Base-by-base conservation (phyloP, 495 filamentous ascomycete species). In the Aspergillus ostianus region DNA sequence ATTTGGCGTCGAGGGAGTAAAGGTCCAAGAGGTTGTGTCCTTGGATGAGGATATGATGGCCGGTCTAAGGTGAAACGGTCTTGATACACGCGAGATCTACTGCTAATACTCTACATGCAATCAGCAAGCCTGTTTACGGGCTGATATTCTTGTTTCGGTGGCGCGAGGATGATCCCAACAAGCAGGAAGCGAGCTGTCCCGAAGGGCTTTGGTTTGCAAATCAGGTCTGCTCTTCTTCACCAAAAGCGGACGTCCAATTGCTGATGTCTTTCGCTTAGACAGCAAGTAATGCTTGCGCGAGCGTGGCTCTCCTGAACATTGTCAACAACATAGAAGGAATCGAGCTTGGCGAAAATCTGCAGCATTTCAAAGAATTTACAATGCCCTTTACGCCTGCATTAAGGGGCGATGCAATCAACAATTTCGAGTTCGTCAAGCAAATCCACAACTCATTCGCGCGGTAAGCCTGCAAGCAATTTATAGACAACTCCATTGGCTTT, bases 151-250 rank as follows among this genome's bases (percentile, higher is more conserved):
- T 96, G 6, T 93, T 89, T 65, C 83, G 87, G 59, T 91, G 86
- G 73, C 75, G 83, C 47, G 78, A 84, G 58, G 82, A 88, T 60
- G 82, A 87, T 60, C 67, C 74, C 7, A 73, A 82, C 2, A 80
- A 83, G 55, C 77, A 86, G 61, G 82, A 84, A 63, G 69, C 77
- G 12, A 80, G 67, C 46, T 90, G 87, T 59, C 87, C 90, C 0
- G 76, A 86, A 18, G 78, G 86, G 6, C 72, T 97, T 29, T 98
- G 94, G 94, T 97, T 97, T 73, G 92, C 92, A 15, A 97, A 97
- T 65, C 94, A 98, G 76, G 89, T 90, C 64, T 49, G 76, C 59
- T 23, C 27, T 17, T 13, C 32, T 55, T 19, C 45, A 2, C 13
- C 15, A 12, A 23, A 27, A 10, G n/a, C 13, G 18, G 3, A 13